phyloP scores from a whole-genome alignment of 164 flowering plant species.

The Nymphaea colorata region DNA sequence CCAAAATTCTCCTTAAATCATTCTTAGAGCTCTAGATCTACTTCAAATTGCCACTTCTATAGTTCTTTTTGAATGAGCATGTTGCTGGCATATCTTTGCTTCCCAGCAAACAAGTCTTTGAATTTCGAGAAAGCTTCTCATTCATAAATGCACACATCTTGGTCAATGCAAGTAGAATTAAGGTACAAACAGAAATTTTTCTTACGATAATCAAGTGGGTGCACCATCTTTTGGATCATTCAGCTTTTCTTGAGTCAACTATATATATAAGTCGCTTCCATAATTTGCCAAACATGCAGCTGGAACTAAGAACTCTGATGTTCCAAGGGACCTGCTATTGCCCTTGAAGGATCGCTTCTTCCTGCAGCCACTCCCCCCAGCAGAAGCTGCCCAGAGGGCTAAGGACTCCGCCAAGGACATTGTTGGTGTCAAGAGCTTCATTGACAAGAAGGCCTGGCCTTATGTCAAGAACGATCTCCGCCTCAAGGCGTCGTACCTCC shows the following conservation, averaged over 20 bases:
- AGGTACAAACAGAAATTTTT: too few relatives aligned
- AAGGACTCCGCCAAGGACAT: conserved; percentile 93
- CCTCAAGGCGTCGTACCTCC: conserved; percentile 53
- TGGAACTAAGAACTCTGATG: conserved; percentile 81
- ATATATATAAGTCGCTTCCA: too few relatives aligned
- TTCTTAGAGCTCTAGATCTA: too few relatives aligned
- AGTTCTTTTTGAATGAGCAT: too few relatives aligned
- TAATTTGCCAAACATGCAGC: conserved; percentile 28
- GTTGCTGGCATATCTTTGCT: too few relatives aligned
- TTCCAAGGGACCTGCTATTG: conserved; percentile 62
- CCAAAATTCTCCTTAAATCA: background rate
- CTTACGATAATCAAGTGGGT: too few relatives aligned
- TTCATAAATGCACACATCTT: background rate
- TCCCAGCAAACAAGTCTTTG: background rate
- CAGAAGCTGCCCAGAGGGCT: conserved; percentile 59
- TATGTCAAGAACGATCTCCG: conserved; percentile 85
- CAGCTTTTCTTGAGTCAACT: background rate
- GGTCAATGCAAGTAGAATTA: too few relatives aligned
- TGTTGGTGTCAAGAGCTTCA: conserved; percentile 49
- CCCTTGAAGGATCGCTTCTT: conserved; percentile 70
- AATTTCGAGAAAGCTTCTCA: too few relatives aligned
- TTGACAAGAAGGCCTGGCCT: conserved; percentile 93
- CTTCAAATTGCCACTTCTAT: too few relatives aligned
- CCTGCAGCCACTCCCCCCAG: conserved; percentile 62
- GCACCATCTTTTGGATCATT: background rate